Evolutionary conservation across 805 yeast genomes (phyloP).

Genomic region (Priceomyces melissophilus): DNA sequence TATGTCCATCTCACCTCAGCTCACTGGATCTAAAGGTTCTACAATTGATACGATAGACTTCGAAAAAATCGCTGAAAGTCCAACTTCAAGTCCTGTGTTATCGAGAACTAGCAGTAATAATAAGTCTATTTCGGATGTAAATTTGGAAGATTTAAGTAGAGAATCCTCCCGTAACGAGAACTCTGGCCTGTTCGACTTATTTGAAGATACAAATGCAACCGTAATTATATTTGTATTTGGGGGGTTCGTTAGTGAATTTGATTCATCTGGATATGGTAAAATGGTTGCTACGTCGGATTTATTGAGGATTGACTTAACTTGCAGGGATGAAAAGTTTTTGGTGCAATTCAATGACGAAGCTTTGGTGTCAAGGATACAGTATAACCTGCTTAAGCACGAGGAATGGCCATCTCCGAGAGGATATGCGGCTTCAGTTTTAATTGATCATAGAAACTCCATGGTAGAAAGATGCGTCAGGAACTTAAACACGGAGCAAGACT

Average conservation of each 20-base stretch:
- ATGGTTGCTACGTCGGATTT: slow-evolving; percentile 34
- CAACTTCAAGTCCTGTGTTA: too few species aligned
- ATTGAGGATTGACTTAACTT: slow-evolving; percentile 31
- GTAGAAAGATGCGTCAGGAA: slow-evolving; percentile 18
- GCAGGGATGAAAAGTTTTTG: slow-evolving; percentile 3
- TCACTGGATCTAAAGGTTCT: neutral
- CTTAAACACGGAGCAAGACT: neutral
- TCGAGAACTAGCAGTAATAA: too few species aligned
- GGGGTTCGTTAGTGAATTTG: slow-evolving; percentile 24
- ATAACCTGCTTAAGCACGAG: neutral
- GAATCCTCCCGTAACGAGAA: too few species aligned
- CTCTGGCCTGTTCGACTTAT: too few species aligned
- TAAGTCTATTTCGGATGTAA: too few species aligned
- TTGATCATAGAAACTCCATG: slow-evolving; percentile 16
- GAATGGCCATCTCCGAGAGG: slow-evolving; percentile 38
- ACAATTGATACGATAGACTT: too few species aligned
- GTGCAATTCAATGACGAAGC: slow-evolving; percentile 13
- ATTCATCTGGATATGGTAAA: slow-evolving; percentile 12
- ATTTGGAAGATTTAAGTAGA: too few species aligned
- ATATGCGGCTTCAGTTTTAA: slow-evolving; percentile 31
- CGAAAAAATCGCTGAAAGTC: too few species aligned
- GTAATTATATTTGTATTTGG: slow-evolving; percentile 37
- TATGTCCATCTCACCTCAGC: neutral
- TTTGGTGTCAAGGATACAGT: slow-evolving; percentile 8
- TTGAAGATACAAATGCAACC: slow-evolving; percentile 6